A percentile compares a stretch with the other conserved stretches of the same genome.
Conservation (phyloP, 1,284 basidiomycete genomes). For the Mycosarcoma mackinlayi region DNA sequence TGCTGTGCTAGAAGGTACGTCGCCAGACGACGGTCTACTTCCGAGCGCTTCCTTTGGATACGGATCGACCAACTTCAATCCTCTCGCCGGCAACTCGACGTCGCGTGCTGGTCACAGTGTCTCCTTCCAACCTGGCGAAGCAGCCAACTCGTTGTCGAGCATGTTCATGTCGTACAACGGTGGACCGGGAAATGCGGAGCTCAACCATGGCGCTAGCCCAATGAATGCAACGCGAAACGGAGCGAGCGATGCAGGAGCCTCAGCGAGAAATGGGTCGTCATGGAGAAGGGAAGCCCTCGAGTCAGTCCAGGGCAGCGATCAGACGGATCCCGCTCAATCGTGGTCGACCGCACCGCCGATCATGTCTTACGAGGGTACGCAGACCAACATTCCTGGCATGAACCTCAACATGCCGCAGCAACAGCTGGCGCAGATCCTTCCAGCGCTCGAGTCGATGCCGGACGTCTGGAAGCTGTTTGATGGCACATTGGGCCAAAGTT, state of each 20-base stretch:
- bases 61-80: constrained; percentile 43
- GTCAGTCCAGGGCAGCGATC: constrained; percentile 15
- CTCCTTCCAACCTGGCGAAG: constrained; percentile 25
- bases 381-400: constrained; percentile 31
- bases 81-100: constrained; percentile 43
- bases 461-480: constrained; percentile 57
- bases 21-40: constrained; percentile 17
- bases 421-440: constrained; percentile 44
- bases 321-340: background rate
- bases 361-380: constrained; percentile 7
- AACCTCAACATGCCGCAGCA: constrained; percentile 46
- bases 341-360: constrained; percentile 10
- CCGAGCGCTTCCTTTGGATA: constrained; percentile 35
- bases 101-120: constrained; percentile 14
- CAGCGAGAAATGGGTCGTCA: constrained; percentile 2
- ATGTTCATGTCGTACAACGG: constrained; percentile 39
- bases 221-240: background rate
- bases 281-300: constrained; percentile 7
- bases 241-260: constrained; percentile 3
- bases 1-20: constrained; percentile 25
- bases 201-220: constrained; percentile 4
- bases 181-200: background rate
- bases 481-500: constrained; percentile 46
- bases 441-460: constrained; percentile 50
- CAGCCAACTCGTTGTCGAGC: constrained; percentile 38